These are phyloP conservation scores for Tubosaeta sp. DNA, from an alignment of 768 basidiomycete genomes.

Conservation along the genomic window DNA sequence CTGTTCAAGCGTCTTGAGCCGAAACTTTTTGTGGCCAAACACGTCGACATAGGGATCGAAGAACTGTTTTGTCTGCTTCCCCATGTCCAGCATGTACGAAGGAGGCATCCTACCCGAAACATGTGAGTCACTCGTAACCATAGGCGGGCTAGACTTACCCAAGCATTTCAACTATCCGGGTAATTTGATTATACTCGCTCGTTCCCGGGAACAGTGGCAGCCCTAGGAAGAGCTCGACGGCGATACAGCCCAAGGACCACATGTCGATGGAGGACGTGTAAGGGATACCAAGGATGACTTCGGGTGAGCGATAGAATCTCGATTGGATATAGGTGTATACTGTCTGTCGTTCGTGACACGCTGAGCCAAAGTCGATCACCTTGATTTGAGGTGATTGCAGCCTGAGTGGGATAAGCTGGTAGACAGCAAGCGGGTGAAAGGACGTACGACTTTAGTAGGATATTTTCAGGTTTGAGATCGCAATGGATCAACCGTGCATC, in stretches of 20 bases:
- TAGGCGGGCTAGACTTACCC: slow-evolving; percentile 56
- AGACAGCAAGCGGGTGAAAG: neutral
- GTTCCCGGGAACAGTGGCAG: slow-evolving; percentile 97
- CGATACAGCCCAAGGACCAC: slow-evolving; percentile 99
- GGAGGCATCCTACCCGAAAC: slow-evolving; percentile 68
- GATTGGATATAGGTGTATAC: slow-evolving; percentile 99
- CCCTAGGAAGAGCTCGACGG: slow-evolving; percentile 95
- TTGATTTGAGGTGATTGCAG: slow-evolving; percentile 98
- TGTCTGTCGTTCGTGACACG: slow-evolving; percentile 98
- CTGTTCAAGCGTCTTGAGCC: slow-evolving; percentile 88
- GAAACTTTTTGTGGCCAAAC: slow-evolving; percentile 78
- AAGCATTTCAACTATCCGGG: slow-evolving; percentile 96
- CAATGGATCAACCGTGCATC: slow-evolving; percentile 97
- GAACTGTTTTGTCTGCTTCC: slow-evolving; percentile 93
- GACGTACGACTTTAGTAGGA: slow-evolving; percentile 86
- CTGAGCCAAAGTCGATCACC: slow-evolving; percentile 98
- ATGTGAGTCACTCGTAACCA: slow-evolving; percentile 1
- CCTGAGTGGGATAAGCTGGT: slow-evolving; percentile 36
- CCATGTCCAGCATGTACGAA: slow-evolving; percentile 88
- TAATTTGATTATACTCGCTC: slow-evolving; percentile 98
- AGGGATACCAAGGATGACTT: slow-evolving; percentile 91
- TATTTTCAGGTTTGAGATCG: slow-evolving; percentile 98
- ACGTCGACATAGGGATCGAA: slow-evolving; percentile 78
- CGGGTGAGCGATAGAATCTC: slow-evolving; percentile 96
- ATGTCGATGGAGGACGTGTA: slow-evolving; percentile 97